Base-by-base conservation (phyloP, 495 filamentous ascomycete genomes). In the Lineolata rhizophorae region DNA sequence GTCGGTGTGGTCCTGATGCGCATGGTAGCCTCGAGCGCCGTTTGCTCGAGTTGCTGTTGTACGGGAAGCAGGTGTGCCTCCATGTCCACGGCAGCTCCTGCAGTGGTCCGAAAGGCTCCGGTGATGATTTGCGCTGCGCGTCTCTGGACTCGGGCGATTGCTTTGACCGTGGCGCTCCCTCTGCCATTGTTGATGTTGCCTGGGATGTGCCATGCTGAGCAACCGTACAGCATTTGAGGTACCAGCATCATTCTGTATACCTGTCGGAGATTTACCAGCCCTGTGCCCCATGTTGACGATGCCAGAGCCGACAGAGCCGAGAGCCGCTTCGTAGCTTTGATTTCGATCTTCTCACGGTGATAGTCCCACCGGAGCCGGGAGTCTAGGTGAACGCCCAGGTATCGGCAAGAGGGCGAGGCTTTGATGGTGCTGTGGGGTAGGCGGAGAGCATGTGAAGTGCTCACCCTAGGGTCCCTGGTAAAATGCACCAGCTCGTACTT, bases 81-180 rank as follows among this genome's bases (percentile, higher is more conserved):
- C 17, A 44, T 25, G 11, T 44, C 34, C 2, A 44, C 19, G 22
- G 43, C 40, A 11, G 43, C 29, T 25, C 36, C 33, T 12, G 43
- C 32, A 24, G 43, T 46, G 40, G 36, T 43, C 17, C 32, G 35
- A 20, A 43, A 46, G 14, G 40, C 43, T 35, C 39, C 29, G 20
- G 38, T 37, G 27, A 44, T 44, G 20, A 41, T 34, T 13, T 37
- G 15, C 20, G 30, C 40, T 30, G 40, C 43, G 3, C 20, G 35
- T 42, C 35, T 41, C 31, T 44, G 34, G 2, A 44, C 35, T 29
- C 28, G 13, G 8, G 30, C 21, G 25, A 44, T 31, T 18, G 38
- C 35, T 15, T 28, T 32, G 29, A 41, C 26, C 12, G 37, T 37
- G 18, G 27, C 28, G 13, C 28, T 40, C 16, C 29, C 34, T 41